These are phyloP conservation scores for Candida freyschussii DNA, from an alignment of 1,139 yeast genomes.

Conservation along the genomic window DNA sequence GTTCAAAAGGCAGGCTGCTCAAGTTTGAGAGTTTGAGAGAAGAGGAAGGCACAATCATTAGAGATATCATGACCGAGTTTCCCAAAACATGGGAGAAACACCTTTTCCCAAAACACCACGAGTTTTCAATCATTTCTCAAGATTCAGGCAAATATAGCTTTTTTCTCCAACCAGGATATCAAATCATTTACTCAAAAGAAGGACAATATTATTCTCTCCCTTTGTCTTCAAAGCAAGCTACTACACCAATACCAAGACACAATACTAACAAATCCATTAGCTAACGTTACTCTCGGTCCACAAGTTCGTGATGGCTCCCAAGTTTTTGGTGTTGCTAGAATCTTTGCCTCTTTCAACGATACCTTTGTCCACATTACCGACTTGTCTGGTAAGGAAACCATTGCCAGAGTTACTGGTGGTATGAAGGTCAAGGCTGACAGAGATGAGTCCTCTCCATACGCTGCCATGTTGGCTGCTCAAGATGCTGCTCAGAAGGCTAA, in stretches of 20 bases:
- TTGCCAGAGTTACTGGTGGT: slow-evolving; percentile 99
- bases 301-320: slow-evolving; percentile 95
- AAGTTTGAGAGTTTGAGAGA: too few species aligned
- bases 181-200: too few species aligned
- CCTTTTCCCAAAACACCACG: too few species aligned
- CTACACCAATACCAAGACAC: background rate
- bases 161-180: too few species aligned
- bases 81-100: too few species aligned
- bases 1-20: too few species aligned
- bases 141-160: too few species aligned
- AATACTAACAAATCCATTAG: slow-evolving; percentile 28
- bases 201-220: too few species aligned
- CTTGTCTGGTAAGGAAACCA: slow-evolving; percentile 99
- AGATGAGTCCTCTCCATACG: slow-evolving; percentile 99
- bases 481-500: slow-evolving; percentile 98
- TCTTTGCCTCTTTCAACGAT: slow-evolving; percentile 99
- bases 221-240: too few species aligned
- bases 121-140: too few species aligned
- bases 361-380: slow-evolving; percentile 99
- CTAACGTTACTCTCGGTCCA: slow-evolving; percentile 73
- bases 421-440: slow-evolving; percentile 99
- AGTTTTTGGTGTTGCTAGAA: slow-evolving; percentile 99
- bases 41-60: too few species aligned
- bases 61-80: too few species aligned
- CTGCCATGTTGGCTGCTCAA: slow-evolving; percentile 99